phyloP scores from a whole-genome alignment of 257 asterid species.

The Ilex aquifolium region DNA sequence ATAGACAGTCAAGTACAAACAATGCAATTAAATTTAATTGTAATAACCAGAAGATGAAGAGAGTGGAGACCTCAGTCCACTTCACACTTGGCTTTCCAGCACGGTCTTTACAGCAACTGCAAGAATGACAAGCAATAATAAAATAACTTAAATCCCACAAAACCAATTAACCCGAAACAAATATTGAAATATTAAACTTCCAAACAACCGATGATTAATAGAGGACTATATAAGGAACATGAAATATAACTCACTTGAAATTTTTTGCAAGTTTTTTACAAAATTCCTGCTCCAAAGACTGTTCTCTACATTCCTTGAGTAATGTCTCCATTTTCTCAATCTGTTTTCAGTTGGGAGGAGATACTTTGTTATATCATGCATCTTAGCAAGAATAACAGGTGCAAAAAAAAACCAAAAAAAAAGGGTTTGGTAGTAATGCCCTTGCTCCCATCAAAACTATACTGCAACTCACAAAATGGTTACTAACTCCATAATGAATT shows the following conservation, averaged over 20 bases:
- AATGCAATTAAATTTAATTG: slow-evolving; percentile 4
- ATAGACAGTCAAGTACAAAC: slow-evolving; percentile 13
- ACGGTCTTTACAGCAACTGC: slow-evolving; percentile 75
- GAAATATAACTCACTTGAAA: slow-evolving; percentile 48
- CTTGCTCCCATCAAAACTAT: not conserved
- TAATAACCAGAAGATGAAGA: slow-evolving; percentile 7
- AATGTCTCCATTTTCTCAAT: slow-evolving; percentile 55
- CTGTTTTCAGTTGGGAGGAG: slow-evolving; percentile 23
- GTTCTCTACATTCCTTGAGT: slow-evolving; percentile 29
- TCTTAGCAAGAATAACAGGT: not conserved
- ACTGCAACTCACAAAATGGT: not conserved
- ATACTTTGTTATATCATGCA: not conserved
- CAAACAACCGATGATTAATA: slow-evolving; percentile 1
- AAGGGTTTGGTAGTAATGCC: not conserved
- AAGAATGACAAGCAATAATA: slow-evolving; percentile 15
- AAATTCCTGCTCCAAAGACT: slow-evolving; percentile 34
- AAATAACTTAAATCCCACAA: slow-evolving; percentile 1
- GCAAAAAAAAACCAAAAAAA: not conserved
- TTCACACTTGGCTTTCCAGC: slow-evolving; percentile 78
- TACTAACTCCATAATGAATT: not conserved
- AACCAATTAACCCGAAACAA: not conserved
- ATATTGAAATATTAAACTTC: not conserved
- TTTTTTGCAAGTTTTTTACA: slow-evolving; percentile 56
- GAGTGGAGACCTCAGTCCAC: slow-evolving; percentile 69
- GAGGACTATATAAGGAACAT: not conserved